These are phyloP conservation scores for Ophiostoma montium DNA, from an alignment of 2,329 filamentous ascomycete genomes.

Conservation along the genomic window DNA sequence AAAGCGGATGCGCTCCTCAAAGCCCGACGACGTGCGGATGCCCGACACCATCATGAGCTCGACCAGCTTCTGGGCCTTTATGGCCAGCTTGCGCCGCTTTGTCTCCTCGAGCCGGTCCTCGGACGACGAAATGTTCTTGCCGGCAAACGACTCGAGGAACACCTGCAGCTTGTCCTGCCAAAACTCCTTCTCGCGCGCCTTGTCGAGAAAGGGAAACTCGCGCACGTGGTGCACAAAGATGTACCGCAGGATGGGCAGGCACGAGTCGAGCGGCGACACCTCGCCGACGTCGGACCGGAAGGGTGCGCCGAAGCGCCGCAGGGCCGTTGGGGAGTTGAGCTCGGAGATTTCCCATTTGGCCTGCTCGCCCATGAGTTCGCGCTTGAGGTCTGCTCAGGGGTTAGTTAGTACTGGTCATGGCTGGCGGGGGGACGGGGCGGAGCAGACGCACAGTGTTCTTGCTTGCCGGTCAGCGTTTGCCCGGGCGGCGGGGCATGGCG, in stretches of 20 bases:
- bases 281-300: slow-evolving; percentile 90
- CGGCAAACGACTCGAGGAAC: slow-evolving; percentile 93
- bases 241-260: slow-evolving; percentile 81
- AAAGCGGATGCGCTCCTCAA: slow-evolving; percentile 93
- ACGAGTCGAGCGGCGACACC: slow-evolving; percentile 82
- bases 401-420: not conserved
- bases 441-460: slow-evolving; percentile 79
- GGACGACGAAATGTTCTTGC: slow-evolving; percentile 91
- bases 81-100: slow-evolving; percentile 79
- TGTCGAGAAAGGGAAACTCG: slow-evolving; percentile 94
- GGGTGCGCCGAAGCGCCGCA: slow-evolving; percentile 88
- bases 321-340: slow-evolving; percentile 84
- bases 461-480: slow-evolving; percentile 69
- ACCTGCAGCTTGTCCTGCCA: slow-evolving; percentile 98
- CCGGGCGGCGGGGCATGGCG: slow-evolving; percentile 22
- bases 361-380: slow-evolving; percentile 83
- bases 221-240: slow-evolving; percentile 97
- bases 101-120: slow-evolving; percentile 94
- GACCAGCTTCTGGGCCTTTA: slow-evolving; percentile 88
- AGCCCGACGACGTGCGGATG: slow-evolving; percentile 86
- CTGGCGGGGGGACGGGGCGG: not conserved
- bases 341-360: slow-evolving; percentile 82
- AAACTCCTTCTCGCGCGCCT: slow-evolving; percentile 96
- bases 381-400: slow-evolving; percentile 69
- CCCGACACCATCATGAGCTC: slow-evolving; percentile 99